These are phyloP conservation scores for Cyberlindnera maritima DNA, from an alignment of 805 yeast species.

Conservation along the genomic window DNA sequence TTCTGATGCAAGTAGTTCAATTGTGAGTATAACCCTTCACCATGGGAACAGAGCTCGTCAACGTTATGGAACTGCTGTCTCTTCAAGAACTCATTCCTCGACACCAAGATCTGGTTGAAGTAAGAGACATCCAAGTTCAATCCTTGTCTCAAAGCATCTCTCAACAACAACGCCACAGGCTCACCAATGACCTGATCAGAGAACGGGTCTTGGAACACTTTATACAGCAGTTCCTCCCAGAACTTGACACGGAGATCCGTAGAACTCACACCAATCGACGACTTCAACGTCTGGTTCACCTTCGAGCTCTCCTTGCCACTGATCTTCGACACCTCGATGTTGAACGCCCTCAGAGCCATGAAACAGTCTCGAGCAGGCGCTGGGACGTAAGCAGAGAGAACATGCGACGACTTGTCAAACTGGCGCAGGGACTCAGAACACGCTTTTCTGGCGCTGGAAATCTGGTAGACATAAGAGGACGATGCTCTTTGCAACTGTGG, in stretches of 20 bases:
- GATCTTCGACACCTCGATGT: slow-evolving; percentile 58
- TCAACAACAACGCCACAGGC: slow-evolving; percentile 60
- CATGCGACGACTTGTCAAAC: slow-evolving; percentile 59
- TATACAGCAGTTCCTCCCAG: slow-evolving; percentile 64
- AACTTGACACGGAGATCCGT: slow-evolving; percentile 57
- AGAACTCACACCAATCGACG: slow-evolving; percentile 23
- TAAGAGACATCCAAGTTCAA: slow-evolving; percentile 49
- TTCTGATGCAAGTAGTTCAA: slow-evolving; percentile 65
- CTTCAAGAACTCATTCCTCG: slow-evolving; percentile 52
- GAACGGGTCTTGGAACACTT: slow-evolving; percentile 38
- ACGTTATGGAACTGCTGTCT: slow-evolving; percentile 44
- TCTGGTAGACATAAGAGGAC: slow-evolving; percentile 7
- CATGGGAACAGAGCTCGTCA: slow-evolving; percentile 67
- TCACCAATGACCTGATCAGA: slow-evolving; percentile 46
- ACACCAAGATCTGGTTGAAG: slow-evolving; percentile 57
- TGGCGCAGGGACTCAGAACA: slow-evolving; percentile 12
- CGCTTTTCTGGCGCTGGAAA: slow-evolving; percentile 10
- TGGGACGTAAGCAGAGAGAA: slow-evolving; percentile 70
- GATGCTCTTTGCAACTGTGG: neutral
- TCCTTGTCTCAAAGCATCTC: slow-evolving; percentile 48
- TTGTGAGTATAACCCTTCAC: slow-evolving; percentile 79
- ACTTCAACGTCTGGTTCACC: slow-evolving; percentile 32
- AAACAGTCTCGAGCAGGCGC: slow-evolving; percentile 58
- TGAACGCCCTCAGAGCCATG: slow-evolving; percentile 63
- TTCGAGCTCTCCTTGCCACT: slow-evolving; percentile 11